Evolutionary conservation across 106 monocot species (phyloP).

Genomic region (Dactylorhiza incarnata): DNA sequence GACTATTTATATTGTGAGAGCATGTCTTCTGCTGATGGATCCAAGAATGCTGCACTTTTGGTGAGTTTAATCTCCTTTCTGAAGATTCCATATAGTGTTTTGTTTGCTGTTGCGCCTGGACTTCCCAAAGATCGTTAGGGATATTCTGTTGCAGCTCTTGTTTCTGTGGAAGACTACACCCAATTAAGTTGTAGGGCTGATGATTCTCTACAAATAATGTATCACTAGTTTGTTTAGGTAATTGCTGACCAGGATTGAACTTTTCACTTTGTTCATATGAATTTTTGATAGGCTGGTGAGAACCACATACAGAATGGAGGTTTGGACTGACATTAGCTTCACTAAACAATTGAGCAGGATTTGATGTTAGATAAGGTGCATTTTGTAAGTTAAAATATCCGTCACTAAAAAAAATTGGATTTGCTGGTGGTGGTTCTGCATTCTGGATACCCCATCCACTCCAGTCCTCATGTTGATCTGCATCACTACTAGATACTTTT

Average conservation of each 20-base stretch:
- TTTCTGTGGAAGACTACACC: constrained; percentile 13
- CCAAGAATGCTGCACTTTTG: constrained; percentile 32
- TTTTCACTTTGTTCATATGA: constrained; percentile 23
- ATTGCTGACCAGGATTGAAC: constrained; percentile 20
- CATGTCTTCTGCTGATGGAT: constrained; percentile 34
- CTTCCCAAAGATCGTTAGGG: constrained; percentile 26
- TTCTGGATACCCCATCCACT: constrained; percentile 61
- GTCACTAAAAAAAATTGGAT: constrained; percentile 22
- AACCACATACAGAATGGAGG: constrained; percentile 10
- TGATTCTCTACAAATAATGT: constrained; percentile 8
- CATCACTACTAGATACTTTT: constrained; percentile 73
- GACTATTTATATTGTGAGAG: constrained; percentile 17
- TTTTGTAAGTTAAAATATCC: constrained; percentile 21
- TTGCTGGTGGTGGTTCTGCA: constrained; percentile 30
- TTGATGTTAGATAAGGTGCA: constrained; percentile 34
- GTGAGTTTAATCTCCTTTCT: constrained; percentile 22
- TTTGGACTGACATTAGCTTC: constrained; percentile 26
- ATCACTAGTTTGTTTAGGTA: constrained; percentile 14
- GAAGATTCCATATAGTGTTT: constrained; percentile 17
- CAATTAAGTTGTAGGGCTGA: constrained; percentile 7
- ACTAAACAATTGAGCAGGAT: constrained; percentile 22
- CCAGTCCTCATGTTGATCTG: constrained; percentile 71
- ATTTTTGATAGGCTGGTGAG: constrained; percentile 30
- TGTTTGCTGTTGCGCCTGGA: constrained; percentile 22
- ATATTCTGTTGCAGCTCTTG: constrained; percentile 16